These are phyloP conservation scores for Hortiboletus campestris DNA, from an alignment of 768 basidiomycete species.

Conservation along the genomic window DNA sequence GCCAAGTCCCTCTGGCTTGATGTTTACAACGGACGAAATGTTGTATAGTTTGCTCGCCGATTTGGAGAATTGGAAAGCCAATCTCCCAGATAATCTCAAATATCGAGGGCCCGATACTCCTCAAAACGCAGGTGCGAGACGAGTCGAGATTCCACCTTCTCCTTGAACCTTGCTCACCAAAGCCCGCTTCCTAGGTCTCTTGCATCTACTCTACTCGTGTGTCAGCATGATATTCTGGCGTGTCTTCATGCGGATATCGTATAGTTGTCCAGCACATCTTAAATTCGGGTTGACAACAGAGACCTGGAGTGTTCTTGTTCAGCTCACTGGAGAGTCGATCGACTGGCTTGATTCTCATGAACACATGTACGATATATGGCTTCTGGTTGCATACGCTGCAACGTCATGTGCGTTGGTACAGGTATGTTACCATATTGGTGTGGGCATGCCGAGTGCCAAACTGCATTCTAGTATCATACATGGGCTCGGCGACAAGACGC, in stretches of 20 bases:
- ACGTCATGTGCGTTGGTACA: conserved; percentile 90
- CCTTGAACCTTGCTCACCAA: conserved; percentile 2
- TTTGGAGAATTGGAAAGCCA: conserved; percentile 73
- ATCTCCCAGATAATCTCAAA: conserved; percentile 73
- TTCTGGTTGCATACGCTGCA: conserved; percentile 82
- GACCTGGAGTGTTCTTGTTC: conserved; percentile 73
- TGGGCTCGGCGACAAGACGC: conserved; percentile 83
- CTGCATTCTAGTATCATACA: conserved; percentile 74
- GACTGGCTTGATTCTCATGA: conserved; percentile 89
- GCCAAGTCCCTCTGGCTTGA: conserved; percentile 80
- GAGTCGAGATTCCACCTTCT: neutral
- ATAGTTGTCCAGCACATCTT: conserved; percentile 85
- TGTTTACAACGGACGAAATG: conserved; percentile 79
- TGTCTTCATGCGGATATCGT: conserved; percentile 97
- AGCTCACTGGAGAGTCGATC: conserved; percentile 75
- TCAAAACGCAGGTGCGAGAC: conserved; percentile 59
- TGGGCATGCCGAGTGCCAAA: conserved; percentile 5
- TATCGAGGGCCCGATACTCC: conserved; percentile 72
- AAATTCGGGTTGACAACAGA: conserved; percentile 82
- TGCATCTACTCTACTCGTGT: conserved; percentile 86
- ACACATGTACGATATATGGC: conserved; percentile 79
- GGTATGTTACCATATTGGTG: conserved; percentile 43
- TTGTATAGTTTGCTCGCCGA: conserved; percentile 62
- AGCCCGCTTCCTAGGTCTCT: conserved; percentile 52
- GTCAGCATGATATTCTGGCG: conserved; percentile 98